These are phyloP conservation scores for Dacryopinax spathularia DNA, from an alignment of 768 basidiomycete species.

Conservation along the genomic window DNA sequence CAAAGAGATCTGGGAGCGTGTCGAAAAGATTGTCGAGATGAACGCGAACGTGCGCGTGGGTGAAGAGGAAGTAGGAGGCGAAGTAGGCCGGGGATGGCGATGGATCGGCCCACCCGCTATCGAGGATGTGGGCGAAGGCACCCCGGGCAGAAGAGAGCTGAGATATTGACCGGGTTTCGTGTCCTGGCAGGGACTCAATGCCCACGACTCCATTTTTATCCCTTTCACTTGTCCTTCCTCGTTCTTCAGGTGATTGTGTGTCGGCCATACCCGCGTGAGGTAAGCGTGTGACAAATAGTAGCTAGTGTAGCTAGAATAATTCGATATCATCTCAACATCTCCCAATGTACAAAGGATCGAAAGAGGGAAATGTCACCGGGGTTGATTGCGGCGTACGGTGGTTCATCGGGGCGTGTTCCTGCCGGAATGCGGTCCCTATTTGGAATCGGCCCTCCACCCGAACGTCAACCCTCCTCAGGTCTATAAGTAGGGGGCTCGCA, in stretches of 20 bases:
- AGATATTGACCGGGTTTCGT: no score
- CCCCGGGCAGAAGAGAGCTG: not conserved
- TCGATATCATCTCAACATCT: not conserved
- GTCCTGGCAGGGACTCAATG: not conserved
- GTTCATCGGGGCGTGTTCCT: not conserved
- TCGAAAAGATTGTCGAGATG: slow-evolving; percentile 72
- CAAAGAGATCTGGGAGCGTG: slow-evolving; percentile 61
- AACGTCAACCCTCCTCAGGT: not conserved
- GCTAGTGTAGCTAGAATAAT: slow-evolving; percentile 1
- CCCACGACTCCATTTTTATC: not conserved
- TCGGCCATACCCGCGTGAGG: not conserved
- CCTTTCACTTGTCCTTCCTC: not conserved
- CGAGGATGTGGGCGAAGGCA: not conserved
- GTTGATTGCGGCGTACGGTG: no score
- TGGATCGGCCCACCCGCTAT: slow-evolving; percentile 50
- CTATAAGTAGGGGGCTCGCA: not conserved
- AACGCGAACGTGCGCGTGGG: slow-evolving; percentile 83
- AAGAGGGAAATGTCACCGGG: no score
- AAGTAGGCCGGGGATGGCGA: slow-evolving; percentile 80
- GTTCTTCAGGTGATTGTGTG: not conserved
- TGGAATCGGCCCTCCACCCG: not conserved
- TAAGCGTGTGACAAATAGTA: not conserved
- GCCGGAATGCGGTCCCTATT: not conserved
- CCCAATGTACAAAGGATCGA: no score
- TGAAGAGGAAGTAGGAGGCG: slow-evolving; percentile 74